phyloP scores from a whole-genome alignment of 148 eudicot genomes.

The Rhododendron molle region DNA sequence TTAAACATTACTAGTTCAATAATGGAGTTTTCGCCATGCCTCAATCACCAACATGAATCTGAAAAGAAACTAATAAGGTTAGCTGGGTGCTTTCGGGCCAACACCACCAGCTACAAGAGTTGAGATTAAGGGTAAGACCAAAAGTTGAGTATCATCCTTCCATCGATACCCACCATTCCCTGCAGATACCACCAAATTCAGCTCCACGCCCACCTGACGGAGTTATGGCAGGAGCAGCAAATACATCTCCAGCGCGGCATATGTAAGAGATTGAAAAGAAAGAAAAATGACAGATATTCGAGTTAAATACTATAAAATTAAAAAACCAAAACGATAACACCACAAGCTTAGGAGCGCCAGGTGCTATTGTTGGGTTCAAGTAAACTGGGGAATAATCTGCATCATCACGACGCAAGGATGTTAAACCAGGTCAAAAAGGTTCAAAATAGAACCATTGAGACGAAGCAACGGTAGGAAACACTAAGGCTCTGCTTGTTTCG shows the following conservation, averaged over 20 bases:
- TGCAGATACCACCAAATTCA: neutral
- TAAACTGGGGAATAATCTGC: neutral
- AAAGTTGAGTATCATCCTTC: neutral
- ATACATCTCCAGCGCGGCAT: neutral
- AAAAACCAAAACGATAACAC: neutral
- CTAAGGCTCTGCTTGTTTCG: neutral
- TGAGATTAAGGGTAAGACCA: neutral
- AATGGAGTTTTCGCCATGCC: neutral
- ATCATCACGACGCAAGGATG: neutral
- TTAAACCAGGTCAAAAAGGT: neutral
- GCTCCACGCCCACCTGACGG: neutral
- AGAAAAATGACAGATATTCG: neutral
- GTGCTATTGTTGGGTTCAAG: neutral
- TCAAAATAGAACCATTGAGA: neutral
- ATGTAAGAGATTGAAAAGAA: neutral
- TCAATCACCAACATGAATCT: neutral
- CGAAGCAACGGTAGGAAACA: neutral
- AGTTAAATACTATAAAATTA: neutral
- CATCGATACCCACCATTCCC: neutral
- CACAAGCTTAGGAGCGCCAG: neutral
- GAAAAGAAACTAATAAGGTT: neutral
- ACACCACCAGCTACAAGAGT: neutral
- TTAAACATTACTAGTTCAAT: neutral
- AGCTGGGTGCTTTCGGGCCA: neutral
- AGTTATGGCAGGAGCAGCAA: neutral